phyloP scores from a whole-genome alignment of 768 basidiomycete genomes.

The Rhodosporidiobolus sp. region DNA sequence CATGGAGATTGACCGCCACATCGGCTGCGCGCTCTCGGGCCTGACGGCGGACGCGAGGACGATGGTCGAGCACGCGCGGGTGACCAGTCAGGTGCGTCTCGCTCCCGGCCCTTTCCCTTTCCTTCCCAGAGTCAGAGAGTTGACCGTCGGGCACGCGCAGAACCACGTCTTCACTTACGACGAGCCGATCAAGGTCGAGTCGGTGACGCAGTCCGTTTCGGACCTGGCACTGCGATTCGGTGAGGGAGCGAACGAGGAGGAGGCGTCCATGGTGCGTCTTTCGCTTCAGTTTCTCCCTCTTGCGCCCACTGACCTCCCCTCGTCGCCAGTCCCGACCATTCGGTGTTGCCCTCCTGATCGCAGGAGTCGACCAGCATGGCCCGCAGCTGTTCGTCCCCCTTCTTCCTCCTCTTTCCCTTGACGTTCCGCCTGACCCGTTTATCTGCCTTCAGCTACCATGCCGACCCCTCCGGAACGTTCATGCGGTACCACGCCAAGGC shows the following conservation, averaged over 20 bases:
- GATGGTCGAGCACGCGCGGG: slow-evolving; percentile 98
- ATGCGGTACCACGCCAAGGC: slow-evolving; percentile 97
- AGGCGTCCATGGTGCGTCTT: slow-evolving; percentile 79
- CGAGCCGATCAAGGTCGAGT: slow-evolving; percentile 94
- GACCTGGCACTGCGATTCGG: slow-evolving; percentile 95
- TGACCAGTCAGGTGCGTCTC: slow-evolving; percentile 62
- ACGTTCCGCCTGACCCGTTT: neutral
- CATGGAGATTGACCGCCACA: slow-evolving; percentile 96
- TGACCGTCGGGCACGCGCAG: slow-evolving; percentile 46
- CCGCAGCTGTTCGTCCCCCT: slow-evolving; percentile 75
- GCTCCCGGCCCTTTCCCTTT: neutral
- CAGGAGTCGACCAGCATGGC: slow-evolving; percentile 92
- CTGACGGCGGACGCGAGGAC: slow-evolving; percentile 97
- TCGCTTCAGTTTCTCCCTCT: neutral
- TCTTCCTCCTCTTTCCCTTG: neutral
- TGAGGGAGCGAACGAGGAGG: slow-evolving; percentile 98
- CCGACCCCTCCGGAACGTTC: slow-evolving; percentile 97
- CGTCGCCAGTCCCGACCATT: slow-evolving; percentile 80
- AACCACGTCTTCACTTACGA: slow-evolving; percentile 96
- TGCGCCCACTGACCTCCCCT: neutral
- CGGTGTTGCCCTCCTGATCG: slow-evolving; percentile 94
- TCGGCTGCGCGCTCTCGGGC: slow-evolving; percentile 94
- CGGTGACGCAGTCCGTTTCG: slow-evolving; percentile 95
- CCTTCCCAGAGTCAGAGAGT: neutral
- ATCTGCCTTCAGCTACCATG: slow-evolving; percentile 69